These are phyloP conservation scores for Pyricularia pennisetigena DNA, from an alignment of 2,329 filamentous ascomycete genomes.

Conservation along the genomic window DNA sequence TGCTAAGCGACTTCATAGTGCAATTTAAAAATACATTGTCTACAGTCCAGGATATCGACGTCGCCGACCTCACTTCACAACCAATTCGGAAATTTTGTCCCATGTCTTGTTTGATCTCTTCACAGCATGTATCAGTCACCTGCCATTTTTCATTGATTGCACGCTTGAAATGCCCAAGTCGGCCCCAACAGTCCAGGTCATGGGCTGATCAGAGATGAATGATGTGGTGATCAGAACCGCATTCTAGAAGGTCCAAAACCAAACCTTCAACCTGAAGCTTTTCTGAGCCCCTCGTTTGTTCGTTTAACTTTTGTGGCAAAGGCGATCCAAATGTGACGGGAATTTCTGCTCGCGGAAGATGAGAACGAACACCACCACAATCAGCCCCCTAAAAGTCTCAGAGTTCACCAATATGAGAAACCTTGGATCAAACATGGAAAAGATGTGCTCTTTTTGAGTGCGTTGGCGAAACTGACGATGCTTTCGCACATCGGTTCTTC, in stretches of 20 bases:
- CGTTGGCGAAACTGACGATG: not conserved
- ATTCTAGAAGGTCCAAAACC: not conserved
- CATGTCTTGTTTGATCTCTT: too few species aligned
- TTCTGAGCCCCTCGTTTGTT: too few species aligned
- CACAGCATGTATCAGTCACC: too few species aligned
- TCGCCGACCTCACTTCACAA: not conserved
- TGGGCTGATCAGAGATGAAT: not conserved
- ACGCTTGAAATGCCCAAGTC: not conserved
- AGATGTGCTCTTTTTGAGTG: not conserved
- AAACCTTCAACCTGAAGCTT: too few species aligned
- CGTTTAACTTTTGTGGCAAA: too few species aligned
- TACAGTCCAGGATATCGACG: not conserved
- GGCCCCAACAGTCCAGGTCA: not conserved
- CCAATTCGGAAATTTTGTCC: not conserved
- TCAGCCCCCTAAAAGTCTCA: not conserved
- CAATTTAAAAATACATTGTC: not conserved
- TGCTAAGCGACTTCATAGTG: not conserved
- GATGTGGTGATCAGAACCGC: not conserved
- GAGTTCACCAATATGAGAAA: not conserved
- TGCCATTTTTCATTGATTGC: too few species aligned
- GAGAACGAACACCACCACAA: too few species aligned
- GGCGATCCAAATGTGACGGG: too few species aligned
- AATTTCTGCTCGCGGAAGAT: too few species aligned
- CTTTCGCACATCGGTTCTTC: not conserved
- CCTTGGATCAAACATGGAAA: not conserved